These are phyloP conservation scores for Fusarium oxysporum DNA, from an alignment of 2,329 filamentous ascomycete species.

Conservation along the genomic window DNA sequence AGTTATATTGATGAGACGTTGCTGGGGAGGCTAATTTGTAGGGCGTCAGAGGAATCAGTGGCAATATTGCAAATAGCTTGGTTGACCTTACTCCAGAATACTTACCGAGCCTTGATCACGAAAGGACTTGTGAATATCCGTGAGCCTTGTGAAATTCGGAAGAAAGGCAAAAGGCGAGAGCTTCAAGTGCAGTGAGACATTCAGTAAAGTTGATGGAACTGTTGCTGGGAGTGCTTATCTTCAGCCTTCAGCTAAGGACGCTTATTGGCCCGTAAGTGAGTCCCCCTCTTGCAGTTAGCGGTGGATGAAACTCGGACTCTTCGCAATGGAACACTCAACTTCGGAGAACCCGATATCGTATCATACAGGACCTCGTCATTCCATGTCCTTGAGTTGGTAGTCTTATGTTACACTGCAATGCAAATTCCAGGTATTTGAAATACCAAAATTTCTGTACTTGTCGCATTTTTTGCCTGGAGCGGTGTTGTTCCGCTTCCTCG, in stretches of 20 bases:
- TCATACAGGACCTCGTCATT: not conserved
- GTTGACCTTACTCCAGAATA: not conserved
- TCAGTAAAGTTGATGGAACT: not conserved
- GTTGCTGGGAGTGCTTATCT: not conserved
- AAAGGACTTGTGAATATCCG: not conserved
- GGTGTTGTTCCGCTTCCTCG: not conserved
- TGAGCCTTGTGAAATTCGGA: not conserved
- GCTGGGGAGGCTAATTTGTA: not conserved
- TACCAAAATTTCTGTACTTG: not conserved
- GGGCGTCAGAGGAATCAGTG: not conserved
- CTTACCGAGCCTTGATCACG: not conserved
- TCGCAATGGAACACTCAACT: not conserved
- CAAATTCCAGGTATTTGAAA: not conserved
- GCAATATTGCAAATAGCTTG: not conserved
- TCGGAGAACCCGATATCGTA: not conserved
- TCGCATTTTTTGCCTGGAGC: rapidly evolving
- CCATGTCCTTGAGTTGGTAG: rapidly evolving
- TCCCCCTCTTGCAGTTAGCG: not conserved
- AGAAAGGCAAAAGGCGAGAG: not conserved
- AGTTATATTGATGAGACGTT: not conserved
- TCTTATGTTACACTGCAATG: not conserved
- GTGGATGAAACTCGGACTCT: not conserved
- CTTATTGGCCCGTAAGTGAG: not conserved
- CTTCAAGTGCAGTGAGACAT: not conserved
- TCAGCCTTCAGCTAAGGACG: rapidly evolving